Evolutionary conservation across 192 early-diverging fungal species (phyloP).

Genomic region (Powellomyces hirtus): DNA sequence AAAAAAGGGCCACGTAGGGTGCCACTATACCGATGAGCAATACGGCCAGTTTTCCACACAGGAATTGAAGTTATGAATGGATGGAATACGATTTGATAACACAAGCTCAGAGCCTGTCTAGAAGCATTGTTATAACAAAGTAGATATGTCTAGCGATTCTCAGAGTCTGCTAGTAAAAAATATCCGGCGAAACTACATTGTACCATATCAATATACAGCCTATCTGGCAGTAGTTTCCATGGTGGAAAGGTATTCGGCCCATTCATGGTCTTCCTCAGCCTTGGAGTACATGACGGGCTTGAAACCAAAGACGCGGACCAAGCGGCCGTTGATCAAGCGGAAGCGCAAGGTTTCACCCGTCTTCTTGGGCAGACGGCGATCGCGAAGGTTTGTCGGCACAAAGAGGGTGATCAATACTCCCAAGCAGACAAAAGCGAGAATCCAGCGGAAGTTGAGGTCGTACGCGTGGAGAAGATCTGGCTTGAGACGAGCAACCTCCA

Average conservation of each 20-base stretch:
- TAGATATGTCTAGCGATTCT: no score
- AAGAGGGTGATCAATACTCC: constrained; percentile 59
- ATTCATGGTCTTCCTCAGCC: constrained; percentile 53
- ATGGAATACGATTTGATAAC: no score
- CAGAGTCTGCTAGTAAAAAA: no score
- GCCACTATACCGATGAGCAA: no score
- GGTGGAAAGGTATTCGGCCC: constrained; percentile 34
- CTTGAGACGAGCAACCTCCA: constrained; percentile 32
- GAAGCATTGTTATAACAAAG: no score
- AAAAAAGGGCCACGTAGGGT: no score
- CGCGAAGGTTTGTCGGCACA: constrained; percentile 60
- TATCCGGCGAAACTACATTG: no score
- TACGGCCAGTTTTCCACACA: no score
- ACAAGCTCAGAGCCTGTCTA: no score
- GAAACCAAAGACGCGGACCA: constrained; percentile 41
- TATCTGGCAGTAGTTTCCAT: no score
- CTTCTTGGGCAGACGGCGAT: constrained; percentile 64
- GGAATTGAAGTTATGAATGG: no score
- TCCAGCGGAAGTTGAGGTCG: constrained; percentile 68
- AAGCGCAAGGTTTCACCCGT: constrained; percentile 55
- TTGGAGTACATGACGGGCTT: constrained; percentile 27
- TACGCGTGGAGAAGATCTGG: constrained; percentile 43
- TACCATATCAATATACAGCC: no score
- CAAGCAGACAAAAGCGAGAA: constrained; percentile 55
- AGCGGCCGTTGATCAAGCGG: constrained; percentile 51